phyloP scores from a whole-genome alignment of 2,329 filamentous ascomycete genomes.

The Fusarium brevicatenulatum region DNA sequence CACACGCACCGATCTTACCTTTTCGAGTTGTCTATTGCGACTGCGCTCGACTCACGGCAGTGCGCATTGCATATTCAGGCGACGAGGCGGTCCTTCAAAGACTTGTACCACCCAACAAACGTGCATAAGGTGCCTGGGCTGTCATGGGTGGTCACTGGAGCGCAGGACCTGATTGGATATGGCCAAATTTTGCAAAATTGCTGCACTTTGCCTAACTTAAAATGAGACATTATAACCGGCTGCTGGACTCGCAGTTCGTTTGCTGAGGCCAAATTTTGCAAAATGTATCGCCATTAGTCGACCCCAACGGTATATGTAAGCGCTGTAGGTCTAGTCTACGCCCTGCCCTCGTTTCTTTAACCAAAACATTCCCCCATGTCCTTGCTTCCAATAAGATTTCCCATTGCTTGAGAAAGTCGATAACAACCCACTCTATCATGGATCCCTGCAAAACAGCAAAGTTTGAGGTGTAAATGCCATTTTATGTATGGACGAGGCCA shows the following conservation, averaged over 20 bases:
- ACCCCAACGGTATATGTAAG: no score
- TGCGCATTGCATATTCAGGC: not conserved
- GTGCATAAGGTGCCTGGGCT: not conserved
- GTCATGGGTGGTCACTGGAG: not conserved
- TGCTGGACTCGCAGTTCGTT: not conserved
- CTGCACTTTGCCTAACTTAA: not conserved
- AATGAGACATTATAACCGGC: not conserved
- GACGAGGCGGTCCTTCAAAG: not conserved
- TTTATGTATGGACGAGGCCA: not conserved
- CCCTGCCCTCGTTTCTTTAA: no score
- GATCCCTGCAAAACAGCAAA: no score
- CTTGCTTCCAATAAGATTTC: not conserved
- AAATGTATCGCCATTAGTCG: not conserved
- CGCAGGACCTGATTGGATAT: not conserved
- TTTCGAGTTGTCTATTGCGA: not conserved
- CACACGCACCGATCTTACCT: not conserved
- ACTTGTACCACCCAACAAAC: not conserved
- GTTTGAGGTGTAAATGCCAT: not conserved
- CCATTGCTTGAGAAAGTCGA: not conserved
- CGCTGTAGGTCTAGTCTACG: no score
- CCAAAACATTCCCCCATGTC: not conserved
- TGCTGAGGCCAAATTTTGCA: not conserved
- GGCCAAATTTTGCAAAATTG: not conserved
- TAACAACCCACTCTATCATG: not conserved
- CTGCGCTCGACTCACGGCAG: not conserved